A percentile compares a stretch with the other conserved stretches of the same genome.
phyloP scores from a whole-genome alignment of 352 stramenopile genomes.

The Phytophthora pini region DNA sequence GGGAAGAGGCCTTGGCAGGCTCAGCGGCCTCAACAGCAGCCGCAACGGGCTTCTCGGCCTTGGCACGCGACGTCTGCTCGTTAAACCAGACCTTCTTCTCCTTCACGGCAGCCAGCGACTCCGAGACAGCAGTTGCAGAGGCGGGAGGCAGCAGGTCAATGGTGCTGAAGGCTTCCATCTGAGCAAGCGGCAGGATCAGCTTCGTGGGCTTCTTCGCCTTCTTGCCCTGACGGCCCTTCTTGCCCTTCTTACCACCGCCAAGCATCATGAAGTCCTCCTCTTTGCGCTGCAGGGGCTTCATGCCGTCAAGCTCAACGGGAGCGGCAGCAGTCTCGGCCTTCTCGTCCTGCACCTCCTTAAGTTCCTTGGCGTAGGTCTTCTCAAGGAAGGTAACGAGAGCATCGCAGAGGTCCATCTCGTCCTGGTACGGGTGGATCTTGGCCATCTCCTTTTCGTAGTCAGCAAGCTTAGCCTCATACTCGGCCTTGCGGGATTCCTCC shows the following conservation, averaged over 20 bases:
- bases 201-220: constrained; percentile 85
- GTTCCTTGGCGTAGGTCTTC: constrained; percentile 90
- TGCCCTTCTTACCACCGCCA: constrained; percentile 68
- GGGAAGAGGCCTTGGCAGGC: constrained; percentile 42
- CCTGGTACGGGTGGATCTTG: constrained; percentile 97
- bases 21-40: constrained; percentile 23
- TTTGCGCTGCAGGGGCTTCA: constrained; percentile 91
- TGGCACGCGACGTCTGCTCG: constrained; percentile 64
- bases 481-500: constrained; percentile 75
- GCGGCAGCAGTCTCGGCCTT: constrained; percentile 45
- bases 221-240: constrained; percentile 69
- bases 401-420: constrained; percentile 96
- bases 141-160: constrained; percentile 92
- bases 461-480: constrained; percentile 96
- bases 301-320: constrained; percentile 90
- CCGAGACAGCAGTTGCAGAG: constrained; percentile 78
- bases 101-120: constrained; percentile 94
- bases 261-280: constrained; percentile 88
- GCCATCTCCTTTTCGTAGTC: constrained; percentile 96
- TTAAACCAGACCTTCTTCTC: constrained; percentile 95
- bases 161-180: constrained; percentile 92
- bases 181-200: constrained; percentile 77
- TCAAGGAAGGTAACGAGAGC: constrained; percentile 94
- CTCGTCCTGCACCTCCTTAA: constrained; percentile 59
- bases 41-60: constrained; percentile 44